A percentile compares a stretch with the other conserved stretches of the same genome.
phyloP scores from a whole-genome alignment of 2,329 filamentous ascomycete genomes.

The Aspergillus felis region DNA sequence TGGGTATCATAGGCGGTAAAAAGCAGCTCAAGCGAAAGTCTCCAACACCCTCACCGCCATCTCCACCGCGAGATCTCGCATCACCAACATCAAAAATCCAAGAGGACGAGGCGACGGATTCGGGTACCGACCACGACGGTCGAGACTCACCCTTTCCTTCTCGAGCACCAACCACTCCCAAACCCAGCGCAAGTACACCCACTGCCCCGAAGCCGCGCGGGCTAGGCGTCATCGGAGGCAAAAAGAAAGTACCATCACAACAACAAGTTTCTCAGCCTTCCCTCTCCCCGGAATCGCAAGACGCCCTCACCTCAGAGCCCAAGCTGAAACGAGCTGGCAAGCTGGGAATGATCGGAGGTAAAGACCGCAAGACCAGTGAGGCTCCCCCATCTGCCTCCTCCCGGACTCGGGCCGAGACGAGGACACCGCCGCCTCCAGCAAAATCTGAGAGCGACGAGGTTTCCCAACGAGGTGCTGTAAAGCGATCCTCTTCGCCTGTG shows the following conservation, averaged over 20 bases:
- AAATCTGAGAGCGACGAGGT: neutral
- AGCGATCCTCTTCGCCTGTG: conserved; percentile 1
- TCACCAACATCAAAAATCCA: neutral
- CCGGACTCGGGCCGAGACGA: neutral
- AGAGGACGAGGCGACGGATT: neutral
- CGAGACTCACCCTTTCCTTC: neutral
- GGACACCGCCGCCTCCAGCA: neutral
- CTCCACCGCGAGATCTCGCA: neutral
- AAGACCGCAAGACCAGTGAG: conserved; percentile 9
- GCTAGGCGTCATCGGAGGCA: conserved; percentile 31
- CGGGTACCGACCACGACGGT: neutral
- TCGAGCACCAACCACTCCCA: neutral
- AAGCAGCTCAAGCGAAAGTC: conserved; percentile 3
- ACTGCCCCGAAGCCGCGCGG: conserved; percentile 14
- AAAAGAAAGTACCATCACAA: conserved; percentile 18
- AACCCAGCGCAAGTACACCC: conserved; percentile 1
- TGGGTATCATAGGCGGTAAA: conserved; percentile 23
- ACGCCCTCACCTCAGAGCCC: neutral
- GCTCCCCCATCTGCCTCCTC: conserved; percentile 2
- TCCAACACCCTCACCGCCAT: neutral
- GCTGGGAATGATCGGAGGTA: conserved; percentile 36
- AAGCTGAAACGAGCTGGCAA: conserved; percentile 15
- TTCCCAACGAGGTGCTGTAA: neutral
- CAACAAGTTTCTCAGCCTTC: conserved; percentile 1
- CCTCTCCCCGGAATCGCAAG: neutral